Evolutionary conservation across 208 protist species (phyloP).

Genomic region (Crithidia expoeki): DNA sequence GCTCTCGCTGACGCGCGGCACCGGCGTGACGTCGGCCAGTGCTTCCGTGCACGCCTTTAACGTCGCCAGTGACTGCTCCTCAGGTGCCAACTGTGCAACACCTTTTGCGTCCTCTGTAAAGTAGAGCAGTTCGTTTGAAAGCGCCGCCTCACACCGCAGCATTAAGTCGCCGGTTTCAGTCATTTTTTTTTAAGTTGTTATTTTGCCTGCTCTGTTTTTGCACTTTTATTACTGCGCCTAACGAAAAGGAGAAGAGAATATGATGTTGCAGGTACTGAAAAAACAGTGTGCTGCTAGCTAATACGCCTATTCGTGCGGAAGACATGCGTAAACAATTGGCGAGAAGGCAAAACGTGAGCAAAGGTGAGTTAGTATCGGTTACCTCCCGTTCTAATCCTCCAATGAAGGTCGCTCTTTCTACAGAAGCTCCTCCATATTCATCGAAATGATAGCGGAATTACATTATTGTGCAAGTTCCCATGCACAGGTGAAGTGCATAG

Average conservation of each 20-base stretch:
- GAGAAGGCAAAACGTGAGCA: background rate
- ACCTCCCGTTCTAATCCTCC: too few relatives aligned
- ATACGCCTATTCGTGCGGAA: too few relatives aligned
- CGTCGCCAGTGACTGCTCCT: slow-evolving; percentile 23
- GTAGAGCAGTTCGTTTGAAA: background rate
- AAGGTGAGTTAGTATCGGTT: too few relatives aligned
- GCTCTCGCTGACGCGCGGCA: slow-evolving; percentile 51
- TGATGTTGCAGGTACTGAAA: background rate
- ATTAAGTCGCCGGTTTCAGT: background rate
- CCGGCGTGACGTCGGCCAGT: slow-evolving; percentile 26
- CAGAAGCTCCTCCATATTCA: too few relatives aligned
- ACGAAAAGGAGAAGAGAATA: background rate
- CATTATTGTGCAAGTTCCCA: too few relatives aligned
- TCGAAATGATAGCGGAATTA: too few relatives aligned
- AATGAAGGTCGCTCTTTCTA: background rate
- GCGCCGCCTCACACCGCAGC: slow-evolving; percentile 22
- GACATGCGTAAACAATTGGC: too few relatives aligned
- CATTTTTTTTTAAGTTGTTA: slow-evolving; percentile 9
- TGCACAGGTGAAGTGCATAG: too few relatives aligned
- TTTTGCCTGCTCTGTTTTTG: too few relatives aligned
- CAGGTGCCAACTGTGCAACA: background rate
- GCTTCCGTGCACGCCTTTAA: slow-evolving; percentile 48
- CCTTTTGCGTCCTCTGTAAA: background rate
- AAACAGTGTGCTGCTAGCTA: background rate
- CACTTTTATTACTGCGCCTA: too few relatives aligned